A percentile compares a stretch with the other conserved stretches of the same genome.
These are phyloP conservation scores for Paraphoma chrysanthemicola DNA, from an alignment of 2,329 filamentous ascomycete species.

Conservation along the genomic window DNA sequence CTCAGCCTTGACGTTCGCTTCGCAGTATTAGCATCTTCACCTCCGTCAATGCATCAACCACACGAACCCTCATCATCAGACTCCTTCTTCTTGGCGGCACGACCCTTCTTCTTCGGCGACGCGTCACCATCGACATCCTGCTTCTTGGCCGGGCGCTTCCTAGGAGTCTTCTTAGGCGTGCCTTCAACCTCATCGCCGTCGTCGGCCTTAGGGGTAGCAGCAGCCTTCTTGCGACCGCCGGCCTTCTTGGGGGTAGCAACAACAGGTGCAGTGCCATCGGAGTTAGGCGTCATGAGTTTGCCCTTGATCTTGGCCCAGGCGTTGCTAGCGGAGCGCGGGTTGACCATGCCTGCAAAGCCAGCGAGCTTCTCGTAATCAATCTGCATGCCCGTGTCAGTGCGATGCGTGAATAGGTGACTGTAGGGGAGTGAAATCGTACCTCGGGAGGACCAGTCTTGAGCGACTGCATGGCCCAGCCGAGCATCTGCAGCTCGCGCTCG, in stretches of 20 bases:
- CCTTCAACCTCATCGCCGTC: conserved; percentile 17
- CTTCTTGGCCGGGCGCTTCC: conserved; percentile 43
- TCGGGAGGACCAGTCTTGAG: conserved; percentile 47
- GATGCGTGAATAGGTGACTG: neutral
- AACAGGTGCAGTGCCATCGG: conserved; percentile 7
- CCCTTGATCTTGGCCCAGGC: conserved; percentile 45
- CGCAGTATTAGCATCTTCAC: neutral
- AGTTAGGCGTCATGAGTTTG: conserved; percentile 33
- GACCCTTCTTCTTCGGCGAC: conserved; percentile 43
- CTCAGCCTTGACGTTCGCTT: conserved; percentile 14
- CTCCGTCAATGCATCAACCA: neutral
- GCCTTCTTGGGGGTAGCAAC: conserved; percentile 29
- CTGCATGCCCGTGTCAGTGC: conserved; percentile 24
- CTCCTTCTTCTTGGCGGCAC: conserved; percentile 28
- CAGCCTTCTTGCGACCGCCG: conserved; percentile 24
- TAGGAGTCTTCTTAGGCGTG: conserved; percentile 36
- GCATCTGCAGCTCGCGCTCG: conserved; percentile 44
- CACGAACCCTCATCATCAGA: conserved; percentile 23
- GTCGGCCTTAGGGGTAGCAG: conserved; percentile 8
- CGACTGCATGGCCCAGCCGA: conserved; percentile 46
- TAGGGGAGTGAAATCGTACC: conserved; percentile 12
- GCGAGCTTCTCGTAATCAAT: conserved; percentile 49
- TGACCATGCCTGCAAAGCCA: conserved; percentile 43
- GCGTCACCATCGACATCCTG: conserved; percentile 38
- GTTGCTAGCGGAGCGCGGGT: conserved; percentile 46